These are phyloP conservation scores for Ascochyta clinopodiicola DNA, from an alignment of 2,329 filamentous ascomycete species.

Conservation along the genomic window DNA sequence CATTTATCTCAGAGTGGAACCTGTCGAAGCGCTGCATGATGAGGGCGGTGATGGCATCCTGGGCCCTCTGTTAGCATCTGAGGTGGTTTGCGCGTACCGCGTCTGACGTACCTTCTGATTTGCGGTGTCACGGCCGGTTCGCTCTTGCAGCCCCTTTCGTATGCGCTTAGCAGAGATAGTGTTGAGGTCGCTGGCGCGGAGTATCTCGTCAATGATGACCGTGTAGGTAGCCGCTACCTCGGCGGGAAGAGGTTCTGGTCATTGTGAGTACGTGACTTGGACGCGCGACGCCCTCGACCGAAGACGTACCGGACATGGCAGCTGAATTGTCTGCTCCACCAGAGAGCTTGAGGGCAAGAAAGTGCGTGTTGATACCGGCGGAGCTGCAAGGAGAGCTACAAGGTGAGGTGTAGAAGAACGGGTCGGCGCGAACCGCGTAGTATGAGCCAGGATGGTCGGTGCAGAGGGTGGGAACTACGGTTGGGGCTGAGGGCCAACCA, in stretches of 20 bases:
- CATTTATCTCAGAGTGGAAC: constrained; percentile 48
- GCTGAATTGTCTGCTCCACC: constrained; percentile 11
- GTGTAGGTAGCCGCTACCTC: constrained; percentile 60
- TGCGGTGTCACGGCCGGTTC: constrained; percentile 66
- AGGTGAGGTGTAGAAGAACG: constrained; percentile 13
- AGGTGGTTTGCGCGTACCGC: constrained; percentile 2
- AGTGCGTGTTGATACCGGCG: neutral
- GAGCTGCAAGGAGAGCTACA: neutral
- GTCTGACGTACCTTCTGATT: constrained; percentile 63
- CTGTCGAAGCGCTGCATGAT: constrained; percentile 60
- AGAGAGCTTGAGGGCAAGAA: constrained; percentile 1
- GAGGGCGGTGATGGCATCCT: constrained; percentile 55
- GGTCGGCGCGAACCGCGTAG: constrained; percentile 17
- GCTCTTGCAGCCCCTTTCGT: constrained; percentile 67
- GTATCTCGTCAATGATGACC: constrained; percentile 68
- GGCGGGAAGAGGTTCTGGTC: constrained; percentile 50
- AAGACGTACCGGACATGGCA: constrained; percentile 41
- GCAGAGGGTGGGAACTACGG: neutral
- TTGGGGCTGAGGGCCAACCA: neutral
- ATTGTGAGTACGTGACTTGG: constrained; percentile 18
- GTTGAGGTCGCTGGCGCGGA: constrained; percentile 65
- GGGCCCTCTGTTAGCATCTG: constrained; percentile 22
- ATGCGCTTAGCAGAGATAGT: constrained; percentile 71
- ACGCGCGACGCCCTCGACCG: constrained; percentile 2
- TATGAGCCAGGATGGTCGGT: constrained; percentile 6